Percentiles rank a stretch among this genome's conserved stretches.
Conservation (phyloP, 192 early-diverging fungal species). For the Gorgonomyces haynaldii region DNA sequence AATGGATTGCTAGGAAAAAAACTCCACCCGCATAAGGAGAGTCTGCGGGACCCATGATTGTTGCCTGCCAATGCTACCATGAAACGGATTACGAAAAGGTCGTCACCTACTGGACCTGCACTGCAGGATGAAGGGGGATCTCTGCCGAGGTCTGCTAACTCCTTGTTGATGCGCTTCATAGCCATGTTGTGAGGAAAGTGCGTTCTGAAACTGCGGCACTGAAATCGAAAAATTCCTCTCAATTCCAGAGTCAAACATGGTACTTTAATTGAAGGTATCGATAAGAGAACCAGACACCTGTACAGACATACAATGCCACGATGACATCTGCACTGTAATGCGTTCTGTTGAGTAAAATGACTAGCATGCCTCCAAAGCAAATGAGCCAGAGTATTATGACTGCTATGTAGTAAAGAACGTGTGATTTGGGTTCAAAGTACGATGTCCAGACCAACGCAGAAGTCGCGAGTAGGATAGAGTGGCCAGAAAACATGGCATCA, state of each 20-base stretch:
- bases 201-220: no score
- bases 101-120: conserved; percentile 90
- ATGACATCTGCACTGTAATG: conserved; percentile 56
- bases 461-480: conserved; percentile 51
- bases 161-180: conserved; percentile 93
- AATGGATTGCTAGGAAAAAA: conserved; percentile 95
- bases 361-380: conserved; percentile 41
- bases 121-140: conserved; percentile 97
- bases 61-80: conserved; percentile 98
- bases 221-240: no score
- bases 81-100: no score
- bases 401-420: conserved; percentile 23
- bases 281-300: no score
- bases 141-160: conserved; percentile 88
- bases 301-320: conserved; percentile 45
- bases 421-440: not conserved
- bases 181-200: conserved; percentile 74
- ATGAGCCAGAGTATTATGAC: conserved; percentile 31
- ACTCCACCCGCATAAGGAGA: conserved; percentile 90
- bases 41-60: conserved; percentile 94
- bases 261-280: no score
- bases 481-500: conserved; percentile 55
- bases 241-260: no score
- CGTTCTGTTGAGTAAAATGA: conserved; percentile 51
- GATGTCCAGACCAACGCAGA: conserved; percentile 44